Percentiles rank a stretch among this genome's conserved stretches.
phyloP scores from a whole-genome alignment of 345 rosid species.

The Nasturtium officinale region DNA sequence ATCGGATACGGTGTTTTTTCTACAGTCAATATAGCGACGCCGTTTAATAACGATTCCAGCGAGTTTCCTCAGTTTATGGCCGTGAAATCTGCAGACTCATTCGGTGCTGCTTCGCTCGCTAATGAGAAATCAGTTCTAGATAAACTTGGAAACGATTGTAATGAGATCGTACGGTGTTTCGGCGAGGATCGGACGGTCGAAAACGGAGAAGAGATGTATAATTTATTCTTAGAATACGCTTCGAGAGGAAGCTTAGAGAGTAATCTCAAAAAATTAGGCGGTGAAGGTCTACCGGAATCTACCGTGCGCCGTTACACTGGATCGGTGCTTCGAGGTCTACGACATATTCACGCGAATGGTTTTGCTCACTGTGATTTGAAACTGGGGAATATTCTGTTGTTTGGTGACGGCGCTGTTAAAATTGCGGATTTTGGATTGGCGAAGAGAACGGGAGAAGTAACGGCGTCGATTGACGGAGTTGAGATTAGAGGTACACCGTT shows the following conservation, averaged over 20 bases:
- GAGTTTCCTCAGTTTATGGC: conserved; percentile 54
- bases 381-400: conserved; percentile 61
- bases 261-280: conserved; percentile 42
- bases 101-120: conserved; percentile 45
- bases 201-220: conserved; percentile 53
- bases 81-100: conserved; percentile 61
- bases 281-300: conserved; percentile 51
- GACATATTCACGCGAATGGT: conserved; percentile 63
- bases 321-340: conserved; percentile 59
- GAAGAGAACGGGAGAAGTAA: conserved; percentile 43
- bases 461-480: conserved; percentile 22
- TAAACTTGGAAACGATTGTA: conserved; percentile 47
- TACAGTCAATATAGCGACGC: conserved; percentile 55
- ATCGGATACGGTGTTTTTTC: conserved; percentile 74
- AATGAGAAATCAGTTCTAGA: conserved; percentile 58
- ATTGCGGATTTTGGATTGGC: conserved; percentile 84
- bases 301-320: conserved; percentile 55
- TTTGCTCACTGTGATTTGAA: conserved; percentile 75
- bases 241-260: conserved; percentile 64
- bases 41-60: conserved; percentile 23
- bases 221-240: conserved; percentile 75
- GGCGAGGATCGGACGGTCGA: conserved; percentile 53
- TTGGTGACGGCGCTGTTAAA: conserved; percentile 50
- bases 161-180: conserved; percentile 55
- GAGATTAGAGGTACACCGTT: conserved; percentile 74